These are phyloP conservation scores for Nannochloropsis gaditana DNA, from an alignment of 108 stramenopile species.

Conservation along the genomic window DNA sequence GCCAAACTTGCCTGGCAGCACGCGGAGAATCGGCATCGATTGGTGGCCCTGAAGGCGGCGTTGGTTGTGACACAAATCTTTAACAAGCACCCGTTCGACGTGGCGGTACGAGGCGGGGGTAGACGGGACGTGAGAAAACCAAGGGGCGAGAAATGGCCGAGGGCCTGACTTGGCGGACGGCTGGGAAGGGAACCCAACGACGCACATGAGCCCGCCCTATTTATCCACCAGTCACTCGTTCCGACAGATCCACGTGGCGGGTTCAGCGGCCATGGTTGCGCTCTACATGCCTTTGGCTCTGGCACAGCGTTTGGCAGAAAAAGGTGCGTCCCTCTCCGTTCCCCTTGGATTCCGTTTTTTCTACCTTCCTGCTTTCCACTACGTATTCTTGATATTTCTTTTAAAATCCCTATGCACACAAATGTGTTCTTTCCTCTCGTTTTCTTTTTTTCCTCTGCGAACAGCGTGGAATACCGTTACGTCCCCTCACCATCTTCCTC, in stretches of 20 bases:
- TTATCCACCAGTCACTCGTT: background rate
- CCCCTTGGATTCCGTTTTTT: too few relatives aligned
- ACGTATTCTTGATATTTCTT: too few relatives aligned
- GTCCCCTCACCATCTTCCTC: background rate
- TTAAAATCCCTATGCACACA: too few relatives aligned
- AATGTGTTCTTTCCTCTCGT: too few relatives aligned
- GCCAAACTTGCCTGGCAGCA: background rate
- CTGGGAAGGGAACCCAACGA: background rate
- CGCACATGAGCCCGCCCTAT: background rate
- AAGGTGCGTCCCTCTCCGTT: too few relatives aligned
- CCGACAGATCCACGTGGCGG: background rate
- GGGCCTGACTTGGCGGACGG: background rate
- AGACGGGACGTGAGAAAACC: background rate
- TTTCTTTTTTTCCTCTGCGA: too few relatives aligned
- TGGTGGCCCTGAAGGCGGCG: background rate
- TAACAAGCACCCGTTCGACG: background rate
- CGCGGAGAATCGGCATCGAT: background rate
- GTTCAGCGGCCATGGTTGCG: background rate
- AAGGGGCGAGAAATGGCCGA: too few relatives aligned
- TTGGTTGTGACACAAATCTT: background rate
- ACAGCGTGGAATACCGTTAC: too few relatives aligned
- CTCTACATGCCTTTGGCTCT: background rate
- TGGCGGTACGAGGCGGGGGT: background rate
- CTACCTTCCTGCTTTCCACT: too few relatives aligned
- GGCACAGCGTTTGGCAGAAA: background rate